These are phyloP conservation scores for Xerocomus potaroensis DNA, from an alignment of 768 basidiomycete species.

Conservation along the genomic window DNA sequence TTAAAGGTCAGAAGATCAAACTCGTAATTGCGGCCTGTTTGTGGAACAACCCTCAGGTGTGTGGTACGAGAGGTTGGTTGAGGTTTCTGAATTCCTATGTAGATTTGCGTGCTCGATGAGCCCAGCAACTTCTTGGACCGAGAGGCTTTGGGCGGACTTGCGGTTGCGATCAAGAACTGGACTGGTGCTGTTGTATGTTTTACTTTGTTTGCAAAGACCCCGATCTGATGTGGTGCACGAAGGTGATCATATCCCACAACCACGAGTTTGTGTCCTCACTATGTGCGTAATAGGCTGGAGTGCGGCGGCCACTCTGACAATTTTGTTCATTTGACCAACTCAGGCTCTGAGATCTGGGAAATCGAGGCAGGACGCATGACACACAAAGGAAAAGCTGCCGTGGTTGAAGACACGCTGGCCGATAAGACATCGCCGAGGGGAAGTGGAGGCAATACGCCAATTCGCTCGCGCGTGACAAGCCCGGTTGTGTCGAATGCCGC, in stretches of 20 bases:
- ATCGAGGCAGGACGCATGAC: slow-evolving; percentile 82
- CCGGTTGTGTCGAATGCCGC: slow-evolving; percentile 65
- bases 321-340: slow-evolving; percentile 13
- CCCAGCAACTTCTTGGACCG: slow-evolving; percentile 98
- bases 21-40: slow-evolving; percentile 90
- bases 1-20: slow-evolving; percentile 92
- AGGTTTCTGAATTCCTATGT: slow-evolving; percentile 42
- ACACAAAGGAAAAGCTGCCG: slow-evolving; percentile 82
- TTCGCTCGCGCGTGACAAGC: slow-evolving; percentile 63
- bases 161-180: slow-evolving; percentile 95
- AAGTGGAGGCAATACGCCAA: slow-evolving; percentile 68
- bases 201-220: slow-evolving; percentile 8
- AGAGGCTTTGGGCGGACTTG: slow-evolving; percentile 91
- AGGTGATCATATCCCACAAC: slow-evolving; percentile 97
- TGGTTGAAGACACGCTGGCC: slow-evolving; percentile 80
- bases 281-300: slow-evolving; percentile 46
- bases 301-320: slow-evolving; percentile 8
- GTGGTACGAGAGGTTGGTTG: slow-evolving; percentile 11
- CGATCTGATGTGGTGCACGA: slow-evolving; percentile 19
- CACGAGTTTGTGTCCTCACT: slow-evolving; percentile 80
- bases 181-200: slow-evolving; percentile 73
- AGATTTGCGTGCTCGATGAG: slow-evolving; percentile 70
- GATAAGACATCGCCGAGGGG: slow-evolving; percentile 67
- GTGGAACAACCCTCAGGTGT: slow-evolving; percentile 92
- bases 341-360: slow-evolving; percentile 93